Percentiles rank a stretch among this genome's conserved stretches.
phyloP scores from a whole-genome alignment of 2,329 filamentous ascomycete genomes.

The Hypoxylon sp. region DNA sequence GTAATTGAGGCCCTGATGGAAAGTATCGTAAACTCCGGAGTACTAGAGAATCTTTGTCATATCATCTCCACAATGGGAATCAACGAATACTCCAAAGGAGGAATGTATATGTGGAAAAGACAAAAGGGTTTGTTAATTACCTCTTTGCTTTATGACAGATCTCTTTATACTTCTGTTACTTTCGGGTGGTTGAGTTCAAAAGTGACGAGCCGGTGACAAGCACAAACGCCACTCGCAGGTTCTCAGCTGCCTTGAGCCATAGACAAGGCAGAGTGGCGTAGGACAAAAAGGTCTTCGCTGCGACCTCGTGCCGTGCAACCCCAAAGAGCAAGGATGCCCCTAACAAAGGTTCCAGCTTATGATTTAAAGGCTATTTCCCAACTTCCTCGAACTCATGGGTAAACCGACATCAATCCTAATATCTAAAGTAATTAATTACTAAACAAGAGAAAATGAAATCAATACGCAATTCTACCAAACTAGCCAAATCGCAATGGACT shows the following conservation, averaged over 20 bases:
- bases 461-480: conserved; percentile 8
- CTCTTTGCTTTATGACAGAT: not conserved
- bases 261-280: not conserved
- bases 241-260: not conserved
- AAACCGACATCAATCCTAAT: not conserved
- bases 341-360: not conserved
- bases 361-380: conserved; percentile 6
- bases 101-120: not conserved
- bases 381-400: not conserved
- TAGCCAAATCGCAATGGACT: conserved; percentile 28
- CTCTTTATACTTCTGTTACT: not conserved
- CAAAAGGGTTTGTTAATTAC: not conserved
- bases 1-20: not conserved
- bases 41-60: not conserved
- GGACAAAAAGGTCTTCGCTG: conserved; percentile 1
- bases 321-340: not conserved
- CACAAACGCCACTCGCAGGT: not conserved
- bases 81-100: not conserved
- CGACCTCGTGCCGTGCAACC: not conserved
- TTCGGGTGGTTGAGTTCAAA: not conserved
- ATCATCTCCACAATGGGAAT: not conserved
- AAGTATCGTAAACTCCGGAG: not conserved
- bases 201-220: not conserved
- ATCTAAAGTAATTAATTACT: not conserved
- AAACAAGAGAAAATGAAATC: conserved; percentile 25